Evolutionary conservation across 257 asterid genomes (phyloP).

Genomic region (Linaria vulgaris): DNA sequence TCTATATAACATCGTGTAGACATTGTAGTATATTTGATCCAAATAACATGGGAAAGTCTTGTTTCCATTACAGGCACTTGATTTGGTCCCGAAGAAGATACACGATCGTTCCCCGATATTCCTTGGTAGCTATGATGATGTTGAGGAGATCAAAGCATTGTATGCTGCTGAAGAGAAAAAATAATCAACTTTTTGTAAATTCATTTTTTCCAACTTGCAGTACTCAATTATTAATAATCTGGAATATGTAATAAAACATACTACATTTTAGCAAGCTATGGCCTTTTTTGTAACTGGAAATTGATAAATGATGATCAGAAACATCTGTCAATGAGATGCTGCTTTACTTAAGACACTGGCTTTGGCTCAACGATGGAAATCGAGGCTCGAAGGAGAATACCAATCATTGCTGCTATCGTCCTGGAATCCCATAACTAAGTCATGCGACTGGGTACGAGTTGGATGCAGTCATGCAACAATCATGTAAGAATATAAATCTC

Average conservation of each 20-base stretch:
- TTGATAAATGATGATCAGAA: not conserved
- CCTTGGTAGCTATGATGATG: conserved; percentile 90
- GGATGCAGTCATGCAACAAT: conserved; percentile 24
- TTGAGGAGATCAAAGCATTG: conserved; percentile 86
- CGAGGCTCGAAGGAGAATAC: conserved; percentile 24
- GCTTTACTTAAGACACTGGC: too few relatives aligned
- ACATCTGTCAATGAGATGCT: not conserved
- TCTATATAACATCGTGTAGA: not conserved
- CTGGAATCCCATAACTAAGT: conserved; percentile 9
- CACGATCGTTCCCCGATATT: conserved; percentile 94
- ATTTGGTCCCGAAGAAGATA: conserved; percentile 71
- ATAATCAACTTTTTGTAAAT: conserved; percentile 27
- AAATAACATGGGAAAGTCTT: too few relatives aligned
- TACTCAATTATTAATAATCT: conserved; percentile 15
- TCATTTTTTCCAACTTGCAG: not conserved
- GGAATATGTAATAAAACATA: conserved; percentile 19
- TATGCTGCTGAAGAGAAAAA: conserved; percentile 66
- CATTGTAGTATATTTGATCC: too few relatives aligned
- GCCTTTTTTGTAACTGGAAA: not conserved
- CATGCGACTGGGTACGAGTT: conserved; percentile 28
- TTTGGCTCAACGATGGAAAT: conserved; percentile 24
- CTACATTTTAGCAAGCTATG: conserved; percentile 14
- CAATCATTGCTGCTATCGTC: conserved; percentile 21
- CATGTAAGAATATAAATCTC: conserved; percentile 24
- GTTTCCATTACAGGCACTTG: conserved; percentile 62